Evolutionary conservation across 805 yeast genomes (phyloP).

Genomic region (Phaffomyces antillensis): DNA sequence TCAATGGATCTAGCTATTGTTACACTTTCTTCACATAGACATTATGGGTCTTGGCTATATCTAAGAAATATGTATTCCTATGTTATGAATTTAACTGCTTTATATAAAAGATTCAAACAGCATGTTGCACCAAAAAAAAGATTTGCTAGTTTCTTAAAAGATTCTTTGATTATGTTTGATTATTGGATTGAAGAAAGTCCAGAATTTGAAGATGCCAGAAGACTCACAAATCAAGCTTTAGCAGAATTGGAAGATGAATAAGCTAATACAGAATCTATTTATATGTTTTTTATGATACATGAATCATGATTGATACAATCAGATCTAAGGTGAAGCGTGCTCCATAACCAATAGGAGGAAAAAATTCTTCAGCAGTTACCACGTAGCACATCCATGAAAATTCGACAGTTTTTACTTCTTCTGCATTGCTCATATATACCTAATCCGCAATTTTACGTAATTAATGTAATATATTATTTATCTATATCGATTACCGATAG

Average conservation of each 20-base stretch:
- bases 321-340: no score
- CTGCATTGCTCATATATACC: no score
- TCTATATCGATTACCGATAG: no score
- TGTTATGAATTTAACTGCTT: conserved; percentile 4
- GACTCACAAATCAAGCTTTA: conserved; percentile 1
- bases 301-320: no score
- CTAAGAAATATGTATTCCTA: conserved; percentile 12
- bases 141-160: conserved; percentile 4
- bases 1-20: conserved; percentile 15
- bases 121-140: conserved; percentile 8
- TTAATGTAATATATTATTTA: no score
- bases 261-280: no score
- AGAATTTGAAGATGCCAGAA: conserved; percentile 10
- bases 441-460: no score
- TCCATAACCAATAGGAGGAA: no score
- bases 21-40: conserved; percentile 20
- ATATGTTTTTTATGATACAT: no score
- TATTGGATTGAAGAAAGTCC: conserved; percentile 20
- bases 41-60: conserved; percentile 23
- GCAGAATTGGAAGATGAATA: conserved; percentile 2
- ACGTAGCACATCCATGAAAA: no score
- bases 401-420: no score
- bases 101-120: conserved; percentile 10
- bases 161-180: conserved; percentile 7
- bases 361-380: no score